Evolutionary conservation across 352 stramenopile genomes (phyloP).

Genomic region (Globisporangium nagaii): DNA sequence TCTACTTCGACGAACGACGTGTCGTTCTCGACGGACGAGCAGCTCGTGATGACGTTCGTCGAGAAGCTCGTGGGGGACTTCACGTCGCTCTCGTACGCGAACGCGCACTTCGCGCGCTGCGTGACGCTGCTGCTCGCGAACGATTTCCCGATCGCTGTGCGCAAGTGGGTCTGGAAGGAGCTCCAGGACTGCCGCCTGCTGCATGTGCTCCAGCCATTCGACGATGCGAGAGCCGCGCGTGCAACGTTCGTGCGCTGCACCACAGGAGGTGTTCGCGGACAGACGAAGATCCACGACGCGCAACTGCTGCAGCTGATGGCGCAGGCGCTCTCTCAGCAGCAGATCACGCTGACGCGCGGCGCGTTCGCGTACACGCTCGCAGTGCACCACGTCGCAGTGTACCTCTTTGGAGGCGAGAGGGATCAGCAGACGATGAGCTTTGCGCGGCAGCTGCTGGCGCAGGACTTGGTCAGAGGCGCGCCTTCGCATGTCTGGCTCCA

Average conservation of each 20-base stretch:
- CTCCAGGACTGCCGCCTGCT: conserved; percentile 44
- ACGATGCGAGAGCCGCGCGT: conserved; percentile 10
- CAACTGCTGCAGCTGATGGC: conserved; percentile 45
- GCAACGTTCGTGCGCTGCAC: conserved; percentile 37
- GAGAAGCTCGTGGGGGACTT: conserved; percentile 69
- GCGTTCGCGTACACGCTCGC: conserved; percentile 55
- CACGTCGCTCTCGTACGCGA: conserved; percentile 58
- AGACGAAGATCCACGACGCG: conserved; percentile 22
- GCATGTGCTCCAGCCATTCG: conserved; percentile 41
- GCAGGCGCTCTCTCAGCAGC: conserved; percentile 27
- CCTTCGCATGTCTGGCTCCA: conserved; percentile 37
- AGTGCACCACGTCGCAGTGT: conserved; percentile 50
- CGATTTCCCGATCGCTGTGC: conserved; percentile 51
- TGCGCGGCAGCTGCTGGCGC: conserved; percentile 39
- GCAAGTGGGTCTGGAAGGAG: conserved; percentile 72
- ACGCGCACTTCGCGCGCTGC: conserved; percentile 57
- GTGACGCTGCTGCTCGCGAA: conserved; percentile 52
- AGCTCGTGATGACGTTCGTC: conserved; percentile 58
- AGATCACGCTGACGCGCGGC: conserved; percentile 28
- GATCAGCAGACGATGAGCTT: conserved; percentile 25
- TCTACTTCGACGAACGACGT: not conserved
- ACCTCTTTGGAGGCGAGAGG: conserved; percentile 36
- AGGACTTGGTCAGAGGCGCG: conserved; percentile 28
- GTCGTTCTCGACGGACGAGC: conserved; percentile 40
- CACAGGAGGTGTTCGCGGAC: not conserved